phyloP scores from a whole-genome alignment of 331 rosid species.

The Pyrus hybrid region DNA sequence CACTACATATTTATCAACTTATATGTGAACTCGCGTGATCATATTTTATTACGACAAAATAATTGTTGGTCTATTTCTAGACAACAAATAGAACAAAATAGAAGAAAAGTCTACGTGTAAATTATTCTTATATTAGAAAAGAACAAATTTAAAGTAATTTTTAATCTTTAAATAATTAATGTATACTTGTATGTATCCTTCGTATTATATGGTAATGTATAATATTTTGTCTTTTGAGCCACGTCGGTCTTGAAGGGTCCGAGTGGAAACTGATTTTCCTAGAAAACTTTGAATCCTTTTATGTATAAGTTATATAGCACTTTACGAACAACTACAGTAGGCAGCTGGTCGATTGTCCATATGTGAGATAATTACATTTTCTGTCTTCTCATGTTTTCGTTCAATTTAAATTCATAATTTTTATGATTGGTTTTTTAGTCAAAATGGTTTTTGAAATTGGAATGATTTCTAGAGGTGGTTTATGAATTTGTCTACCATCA shows the following conservation, averaged over 20 bases:
- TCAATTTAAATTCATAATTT: too few relatives aligned
- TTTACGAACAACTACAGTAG: not conserved
- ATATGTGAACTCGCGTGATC: not conserved
- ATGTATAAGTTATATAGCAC: not conserved
- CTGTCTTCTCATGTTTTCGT: too few relatives aligned
- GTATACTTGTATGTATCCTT: too few relatives aligned
- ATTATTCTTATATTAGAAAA: not conserved
- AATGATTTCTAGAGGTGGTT: too few relatives aligned
- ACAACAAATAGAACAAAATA: not conserved
- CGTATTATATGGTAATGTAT: not conserved
- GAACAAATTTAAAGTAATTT: not conserved
- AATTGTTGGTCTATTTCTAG: not conserved
- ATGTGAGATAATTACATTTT: too few relatives aligned
- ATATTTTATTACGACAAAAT: not conserved
- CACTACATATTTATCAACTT: not conserved
- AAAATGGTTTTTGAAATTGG: too few relatives aligned
- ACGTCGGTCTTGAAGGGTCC: not conserved
- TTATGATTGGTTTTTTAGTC: too few relatives aligned
- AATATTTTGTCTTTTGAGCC: not conserved
- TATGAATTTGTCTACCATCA: too few relatives aligned
- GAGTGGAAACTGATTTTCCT: conserved; percentile 1
- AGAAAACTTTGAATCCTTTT: not conserved
- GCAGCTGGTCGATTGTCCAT: too few relatives aligned
- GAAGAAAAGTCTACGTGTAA: not conserved
- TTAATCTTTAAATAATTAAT: too few relatives aligned